phyloP scores from a whole-genome alignment of 2,329 filamentous ascomycete genomes.

The Cytospora paraplurivora region DNA sequence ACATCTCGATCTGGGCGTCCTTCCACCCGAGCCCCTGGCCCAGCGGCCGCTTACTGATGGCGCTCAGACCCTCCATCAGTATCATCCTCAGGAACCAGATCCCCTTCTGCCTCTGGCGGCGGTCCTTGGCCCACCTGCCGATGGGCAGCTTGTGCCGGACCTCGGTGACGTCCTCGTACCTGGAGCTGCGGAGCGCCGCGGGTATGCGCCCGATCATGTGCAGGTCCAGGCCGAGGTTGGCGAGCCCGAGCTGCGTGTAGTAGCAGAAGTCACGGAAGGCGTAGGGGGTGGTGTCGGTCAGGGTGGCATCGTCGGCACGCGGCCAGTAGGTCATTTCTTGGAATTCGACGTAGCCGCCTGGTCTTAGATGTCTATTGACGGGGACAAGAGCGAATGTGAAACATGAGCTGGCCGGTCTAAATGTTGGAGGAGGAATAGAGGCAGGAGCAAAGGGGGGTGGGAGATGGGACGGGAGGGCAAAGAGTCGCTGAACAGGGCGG shows the following conservation, averaged over 20 bases:
- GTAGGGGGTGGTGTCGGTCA: slow-evolving; percentile 43
- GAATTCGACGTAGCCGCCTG: slow-evolving; percentile 54
- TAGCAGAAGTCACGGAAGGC: slow-evolving; percentile 50
- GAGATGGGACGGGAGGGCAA: not conserved
- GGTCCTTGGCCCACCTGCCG: slow-evolving; percentile 50
- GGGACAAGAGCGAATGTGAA: not conserved
- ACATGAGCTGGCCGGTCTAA: not conserved
- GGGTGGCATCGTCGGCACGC: slow-evolving; percentile 49
- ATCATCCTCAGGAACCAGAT: slow-evolving; percentile 47
- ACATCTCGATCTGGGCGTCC: slow-evolving; percentile 41
- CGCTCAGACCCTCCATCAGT: slow-evolving; percentile 40
- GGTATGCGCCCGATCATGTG: slow-evolving; percentile 43
- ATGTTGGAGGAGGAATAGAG: not conserved
- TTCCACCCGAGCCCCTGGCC: slow-evolving; percentile 39
- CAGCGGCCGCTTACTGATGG: slow-evolving; percentile 36
- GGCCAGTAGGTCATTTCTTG: slow-evolving; percentile 49
- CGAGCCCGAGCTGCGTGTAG: slow-evolving; percentile 45
- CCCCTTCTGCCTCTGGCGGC: slow-evolving; percentile 48
- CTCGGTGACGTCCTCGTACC: slow-evolving; percentile 44
- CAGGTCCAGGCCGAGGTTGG: slow-evolving; percentile 45
- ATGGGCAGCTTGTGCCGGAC: slow-evolving; percentile 48
- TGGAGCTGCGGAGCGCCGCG: slow-evolving; percentile 42
- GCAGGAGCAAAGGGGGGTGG: not conserved
- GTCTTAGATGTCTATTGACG: slow-evolving; percentile 48
- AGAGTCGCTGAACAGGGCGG: not conserved